These are phyloP conservation scores for Nothophoma quercina DNA, from an alignment of 2,329 filamentous ascomycete genomes.

Conservation along the genomic window DNA sequence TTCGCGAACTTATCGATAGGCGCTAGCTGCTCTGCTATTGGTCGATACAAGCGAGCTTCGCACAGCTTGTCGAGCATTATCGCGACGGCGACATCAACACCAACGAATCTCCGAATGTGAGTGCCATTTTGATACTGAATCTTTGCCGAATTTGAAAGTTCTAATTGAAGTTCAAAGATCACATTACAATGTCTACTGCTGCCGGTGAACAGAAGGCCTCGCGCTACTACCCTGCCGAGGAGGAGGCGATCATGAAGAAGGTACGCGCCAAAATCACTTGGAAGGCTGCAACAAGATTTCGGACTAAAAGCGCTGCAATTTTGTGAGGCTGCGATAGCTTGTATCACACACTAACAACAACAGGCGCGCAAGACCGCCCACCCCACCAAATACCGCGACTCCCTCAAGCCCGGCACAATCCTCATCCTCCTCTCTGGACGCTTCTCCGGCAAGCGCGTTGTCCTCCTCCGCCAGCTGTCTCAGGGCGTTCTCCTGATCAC, in stretches of 20 bases:
- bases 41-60: slow-evolving; percentile 19
- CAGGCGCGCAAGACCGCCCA: slow-evolving; percentile 95
- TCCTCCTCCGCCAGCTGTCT: slow-evolving; percentile 94
- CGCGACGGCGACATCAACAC: slow-evolving; percentile 31
- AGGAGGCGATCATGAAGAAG: slow-evolving; percentile 89
- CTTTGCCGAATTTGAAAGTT: too few species aligned
- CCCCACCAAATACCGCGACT: slow-evolving; percentile 84
- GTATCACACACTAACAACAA: slow-evolving; percentile 17
- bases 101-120: slow-evolving; percentile 6
- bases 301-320: neutral
- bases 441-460: slow-evolving; percentile 99
- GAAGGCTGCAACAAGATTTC: neutral
- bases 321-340: neutral
- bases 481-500: slow-evolving; percentile 98
- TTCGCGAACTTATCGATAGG: neutral
- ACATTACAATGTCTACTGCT: slow-evolving; percentile 30
- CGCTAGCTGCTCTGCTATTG: slow-evolving; percentile 1
- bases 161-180: slow-evolving; percentile 16
- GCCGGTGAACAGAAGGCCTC: slow-evolving; percentile 74
- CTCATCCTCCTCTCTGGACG: slow-evolving; percentile 98
- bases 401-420: slow-evolving; percentile 91
- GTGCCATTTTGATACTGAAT: neutral
- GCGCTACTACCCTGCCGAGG: slow-evolving; percentile 98
- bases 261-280: slow-evolving; percentile 65
- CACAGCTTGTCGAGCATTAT: slow-evolving; percentile 29